Evolutionary conservation across 345 rosid genomes (phyloP).

Genomic region (Conringia planisiliqua): DNA sequence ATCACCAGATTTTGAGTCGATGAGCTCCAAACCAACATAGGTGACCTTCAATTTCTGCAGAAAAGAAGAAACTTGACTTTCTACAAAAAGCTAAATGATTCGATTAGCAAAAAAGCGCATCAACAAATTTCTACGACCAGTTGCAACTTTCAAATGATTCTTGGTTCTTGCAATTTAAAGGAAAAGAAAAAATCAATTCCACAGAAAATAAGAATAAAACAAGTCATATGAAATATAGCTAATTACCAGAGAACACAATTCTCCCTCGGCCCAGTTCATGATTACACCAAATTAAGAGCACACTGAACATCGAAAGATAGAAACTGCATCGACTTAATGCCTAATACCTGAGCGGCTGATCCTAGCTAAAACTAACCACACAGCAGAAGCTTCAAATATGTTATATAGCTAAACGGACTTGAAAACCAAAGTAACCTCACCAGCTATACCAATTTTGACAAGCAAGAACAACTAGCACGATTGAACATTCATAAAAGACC

Average conservation of each 20-base stretch:
- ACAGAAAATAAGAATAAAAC: neutral
- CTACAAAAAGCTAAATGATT: neutral
- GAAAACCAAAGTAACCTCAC: neutral
- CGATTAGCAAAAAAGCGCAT: neutral
- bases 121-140: neutral
- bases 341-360: neutral
- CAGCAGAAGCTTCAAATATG: neutral
- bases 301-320: neutral
- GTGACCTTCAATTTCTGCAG: conserved; percentile 88
- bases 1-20: conserved; percentile 74
- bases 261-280: neutral
- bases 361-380: neutral
- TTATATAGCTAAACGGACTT: neutral
- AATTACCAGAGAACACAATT: neutral
- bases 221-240: neutral
- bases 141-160: neutral
- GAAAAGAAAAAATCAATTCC: neutral
- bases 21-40: conserved; percentile 77
- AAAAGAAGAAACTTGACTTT: neutral
- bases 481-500: conserved; percentile 19
- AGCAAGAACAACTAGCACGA: too few species aligned
- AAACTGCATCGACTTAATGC: neutral
- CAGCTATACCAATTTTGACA: neutral
- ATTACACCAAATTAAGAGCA: neutral
- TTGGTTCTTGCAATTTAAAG: neutral